Conservation (phyloP, 306 rosid species). For the Adenanthera pavonina region DNA sequence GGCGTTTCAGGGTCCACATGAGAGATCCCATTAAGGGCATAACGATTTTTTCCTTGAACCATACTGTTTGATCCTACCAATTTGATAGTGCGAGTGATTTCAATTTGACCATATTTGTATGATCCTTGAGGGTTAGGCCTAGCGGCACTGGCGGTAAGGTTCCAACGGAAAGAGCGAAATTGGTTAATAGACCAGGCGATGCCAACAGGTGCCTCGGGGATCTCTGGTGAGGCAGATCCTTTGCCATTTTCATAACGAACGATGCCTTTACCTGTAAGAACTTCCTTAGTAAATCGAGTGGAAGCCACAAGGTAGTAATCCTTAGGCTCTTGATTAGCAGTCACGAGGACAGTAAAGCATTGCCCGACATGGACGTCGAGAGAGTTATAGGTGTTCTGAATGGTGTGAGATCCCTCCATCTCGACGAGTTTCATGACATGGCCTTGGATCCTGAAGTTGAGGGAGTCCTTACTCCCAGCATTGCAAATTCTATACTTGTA, state of each 20-base stretch:
- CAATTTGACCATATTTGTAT: conserved; percentile 3
- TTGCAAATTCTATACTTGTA: conserved; percentile 41
- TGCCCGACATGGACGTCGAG: conserved; percentile 9
- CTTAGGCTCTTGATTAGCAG: conserved; percentile 1
- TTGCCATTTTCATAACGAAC: neutral
- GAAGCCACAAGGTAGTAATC: conserved; percentile 20
- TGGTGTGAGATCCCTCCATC: conserved; percentile 8
- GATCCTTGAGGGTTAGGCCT: conserved; percentile 27
- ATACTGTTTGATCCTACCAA: neutral
- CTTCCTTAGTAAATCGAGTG: neutral
- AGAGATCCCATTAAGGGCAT: conserved; percentile 6
- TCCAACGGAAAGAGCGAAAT: conserved; percentile 13
- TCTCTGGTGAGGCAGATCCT: neutral
- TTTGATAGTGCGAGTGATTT: neutral
- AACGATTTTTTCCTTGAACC: conserved; percentile 1
- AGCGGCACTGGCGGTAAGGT: conserved; percentile 23
- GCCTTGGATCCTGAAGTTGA: conserved; percentile 13
- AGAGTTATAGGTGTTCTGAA: neutral
- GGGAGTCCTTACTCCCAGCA: neutral
- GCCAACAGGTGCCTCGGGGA: conserved; percentile 12
- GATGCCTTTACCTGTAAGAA: conserved; percentile 5
- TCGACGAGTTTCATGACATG: neutral
- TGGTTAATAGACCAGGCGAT: conserved; percentile 3
- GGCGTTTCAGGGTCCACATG: neutral
- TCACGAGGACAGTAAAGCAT: conserved; percentile 12